Percentiles rank a stretch among this genome's conserved stretches.
Conservation (phyloP, 1,284 basidiomycete species). For the Porphyrellus sp. region DNA sequence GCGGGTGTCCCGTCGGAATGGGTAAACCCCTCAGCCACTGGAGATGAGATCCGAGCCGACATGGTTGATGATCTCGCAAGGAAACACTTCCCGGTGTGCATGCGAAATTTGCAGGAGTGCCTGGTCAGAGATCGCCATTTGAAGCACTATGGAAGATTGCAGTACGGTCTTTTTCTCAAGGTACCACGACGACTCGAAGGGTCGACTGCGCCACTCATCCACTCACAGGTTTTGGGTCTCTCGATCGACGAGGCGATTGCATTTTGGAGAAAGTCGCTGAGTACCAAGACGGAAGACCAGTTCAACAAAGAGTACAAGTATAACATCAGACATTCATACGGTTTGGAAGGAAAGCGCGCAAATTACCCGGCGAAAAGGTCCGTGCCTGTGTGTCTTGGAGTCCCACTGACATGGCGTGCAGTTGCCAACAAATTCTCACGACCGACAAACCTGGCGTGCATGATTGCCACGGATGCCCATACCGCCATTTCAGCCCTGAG, state of each 20-base stretch:
- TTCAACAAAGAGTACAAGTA: slow-evolving; percentile 99
- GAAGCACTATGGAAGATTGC: slow-evolving; percentile 89
- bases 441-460: slow-evolving; percentile 69
- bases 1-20: slow-evolving; percentile 88
- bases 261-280: slow-evolving; percentile 93
- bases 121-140: slow-evolving; percentile 81
- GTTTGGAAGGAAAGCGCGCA: slow-evolving; percentile 89
- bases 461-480: slow-evolving; percentile 92
- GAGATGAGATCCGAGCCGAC: slow-evolving; percentile 80
- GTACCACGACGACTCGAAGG: slow-evolving; percentile 39
- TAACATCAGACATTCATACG: slow-evolving; percentile 95
- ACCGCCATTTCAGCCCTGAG: slow-evolving; percentile 84
- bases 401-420: slow-evolving; percentile 33
- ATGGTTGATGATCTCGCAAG: slow-evolving; percentile 89
- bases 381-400: slow-evolving; percentile 15
- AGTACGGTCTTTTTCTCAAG: slow-evolving; percentile 96
- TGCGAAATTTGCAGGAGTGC: slow-evolving; percentile 86
- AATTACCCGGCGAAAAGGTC: slow-evolving; percentile 94
- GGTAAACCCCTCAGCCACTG: slow-evolving; percentile 51
- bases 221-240: slow-evolving; percentile 78
- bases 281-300: slow-evolving; percentile 83
- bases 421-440: slow-evolving; percentile 89
- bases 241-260: slow-evolving; percentile 92
- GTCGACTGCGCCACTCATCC: neutral
- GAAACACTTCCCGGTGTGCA: slow-evolving; percentile 94